phyloP scores from a whole-genome alignment of 192 early-diverging fungal species.

The Mortierella claussenii region DNA sequence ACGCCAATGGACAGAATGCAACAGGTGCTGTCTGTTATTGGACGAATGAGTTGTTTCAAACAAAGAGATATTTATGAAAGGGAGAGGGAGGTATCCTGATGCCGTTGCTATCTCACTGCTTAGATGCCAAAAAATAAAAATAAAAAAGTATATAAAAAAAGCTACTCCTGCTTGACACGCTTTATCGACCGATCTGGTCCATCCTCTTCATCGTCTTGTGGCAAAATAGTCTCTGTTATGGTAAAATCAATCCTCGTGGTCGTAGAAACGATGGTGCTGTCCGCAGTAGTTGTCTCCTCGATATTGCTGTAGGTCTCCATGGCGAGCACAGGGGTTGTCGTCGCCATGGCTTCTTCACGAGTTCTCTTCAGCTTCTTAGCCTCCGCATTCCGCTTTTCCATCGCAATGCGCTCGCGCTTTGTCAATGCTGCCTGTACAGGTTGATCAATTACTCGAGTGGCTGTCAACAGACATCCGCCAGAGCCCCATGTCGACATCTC shows the following conservation, averaged over 20 bases:
- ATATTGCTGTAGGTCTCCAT: no score
- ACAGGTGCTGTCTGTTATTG: no score
- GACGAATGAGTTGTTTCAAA: no score
- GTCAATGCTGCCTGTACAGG: conserved; percentile 49
- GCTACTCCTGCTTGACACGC: neutral
- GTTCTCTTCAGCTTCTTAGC: conserved; percentile 41
- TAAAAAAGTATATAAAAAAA: no score
- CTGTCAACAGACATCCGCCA: conserved; percentile 77
- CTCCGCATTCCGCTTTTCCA: conserved; percentile 43
- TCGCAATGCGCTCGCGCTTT: conserved; percentile 40
- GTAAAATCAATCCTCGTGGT: neutral
- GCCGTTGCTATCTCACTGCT: no score
- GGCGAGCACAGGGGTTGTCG: neutral
- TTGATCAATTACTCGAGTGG: conserved; percentile 64
- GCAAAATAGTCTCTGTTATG: neutral
- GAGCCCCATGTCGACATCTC: conserved; percentile 80
- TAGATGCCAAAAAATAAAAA: no score
- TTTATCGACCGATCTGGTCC: neutral
- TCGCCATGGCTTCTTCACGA: conserved; percentile 16
- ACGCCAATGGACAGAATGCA: no score
- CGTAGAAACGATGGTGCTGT: neutral
- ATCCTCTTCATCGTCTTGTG: neutral
- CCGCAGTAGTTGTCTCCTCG: neutral
- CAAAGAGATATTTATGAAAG: no score
- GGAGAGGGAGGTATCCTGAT: no score